Evolutionary conservation across 2,329 filamentous ascomycete genomes (phyloP), one percentile per base, ranked within the genome.

Genomic region (Ophiostoma pallidulum): DNA sequence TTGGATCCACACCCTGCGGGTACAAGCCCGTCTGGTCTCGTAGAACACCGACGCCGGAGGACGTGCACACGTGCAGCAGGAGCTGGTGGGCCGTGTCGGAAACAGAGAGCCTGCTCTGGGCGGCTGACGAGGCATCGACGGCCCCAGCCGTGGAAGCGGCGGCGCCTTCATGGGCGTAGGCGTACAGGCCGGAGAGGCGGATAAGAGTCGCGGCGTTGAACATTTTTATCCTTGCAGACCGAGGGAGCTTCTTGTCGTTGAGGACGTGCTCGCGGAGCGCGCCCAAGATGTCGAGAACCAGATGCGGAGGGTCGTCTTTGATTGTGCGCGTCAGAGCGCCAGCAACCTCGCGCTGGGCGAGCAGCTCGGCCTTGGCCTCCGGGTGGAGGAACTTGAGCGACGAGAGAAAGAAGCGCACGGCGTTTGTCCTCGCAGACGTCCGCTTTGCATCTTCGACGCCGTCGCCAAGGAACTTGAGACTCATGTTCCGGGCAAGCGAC

Each of bases 1-100:
- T 77, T 3, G 79, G 72, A 50, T 84, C 79, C 40, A 74, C 69
- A 12, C 78, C 77, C 35, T 82, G 78, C 7, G 89, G 86, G 63
- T 97, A 97, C 64, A 88, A 86, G n/a, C 89, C 90, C 31, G 78
- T 80, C 49, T 86, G 82, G 4, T 81, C 76, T 45, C 89, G 77
- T 45, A 95, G 68, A 2, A 94, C 75, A 13, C 91, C 92, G 42
- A 83, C 79, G 4, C 73, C 74, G 0, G 81, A 69, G 36, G 77
- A 82, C 1, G 86, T 94, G 64, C 89, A 96, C 4, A 85, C 74
- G 31, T 79, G 71, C 41, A 83, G 65, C 39, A 98, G 69, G 54
- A 97, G 86, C 1, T 80, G 75, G 54, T 96, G 88, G 0, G 82
- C 81, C 33, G 78, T 73, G 28, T 82, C 76, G 52, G 82, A 75